A percentile compares a stretch with the other conserved stretches of the same genome.
phyloP scores from a whole-genome alignment of 345 rosid genomes.

The Jatropha curcas region DNA sequence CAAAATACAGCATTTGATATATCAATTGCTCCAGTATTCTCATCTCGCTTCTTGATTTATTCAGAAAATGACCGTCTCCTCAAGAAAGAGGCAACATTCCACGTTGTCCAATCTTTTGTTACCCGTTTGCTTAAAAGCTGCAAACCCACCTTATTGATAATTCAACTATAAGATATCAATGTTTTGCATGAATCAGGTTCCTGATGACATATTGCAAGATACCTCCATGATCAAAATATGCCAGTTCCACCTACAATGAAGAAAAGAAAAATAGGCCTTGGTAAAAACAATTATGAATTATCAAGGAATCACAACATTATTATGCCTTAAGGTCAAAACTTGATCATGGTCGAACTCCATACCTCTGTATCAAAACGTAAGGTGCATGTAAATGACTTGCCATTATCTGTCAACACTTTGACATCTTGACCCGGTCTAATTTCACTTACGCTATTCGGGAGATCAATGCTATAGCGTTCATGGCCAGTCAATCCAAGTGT shows the following conservation, averaged over 20 bases:
- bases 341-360: not conserved
- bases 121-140: not conserved
- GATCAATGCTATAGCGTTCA: conserved; percentile 68
- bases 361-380: conserved; percentile 87
- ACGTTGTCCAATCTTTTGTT: not conserved
- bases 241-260: conserved; percentile 39
- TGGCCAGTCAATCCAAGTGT: conserved; percentile 77
- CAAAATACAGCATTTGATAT: not conserved
- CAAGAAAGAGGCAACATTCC: not conserved
- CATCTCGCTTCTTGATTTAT: conserved; percentile 7
- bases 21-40: not conserved
- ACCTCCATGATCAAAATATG: conserved; percentile 62
- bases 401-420: conserved; percentile 58
- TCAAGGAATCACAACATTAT: not conserved
- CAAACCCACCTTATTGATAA: not conserved
- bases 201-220: conserved; percentile 61
- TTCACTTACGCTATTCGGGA: conserved; percentile 58
- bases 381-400: conserved; percentile 71
- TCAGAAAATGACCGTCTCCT: not conserved
- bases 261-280: not conserved
- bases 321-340: not conserved
- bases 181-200: conserved; percentile 45
- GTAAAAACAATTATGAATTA: not conserved
- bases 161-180: conserved; percentile 17
- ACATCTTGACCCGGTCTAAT: conserved; percentile 90